Percentiles rank a stretch among this genome's conserved stretches.
phyloP scores from a whole-genome alignment of 2,329 filamentous ascomycete species.

The Dothideomycetidae sp. region DNA sequence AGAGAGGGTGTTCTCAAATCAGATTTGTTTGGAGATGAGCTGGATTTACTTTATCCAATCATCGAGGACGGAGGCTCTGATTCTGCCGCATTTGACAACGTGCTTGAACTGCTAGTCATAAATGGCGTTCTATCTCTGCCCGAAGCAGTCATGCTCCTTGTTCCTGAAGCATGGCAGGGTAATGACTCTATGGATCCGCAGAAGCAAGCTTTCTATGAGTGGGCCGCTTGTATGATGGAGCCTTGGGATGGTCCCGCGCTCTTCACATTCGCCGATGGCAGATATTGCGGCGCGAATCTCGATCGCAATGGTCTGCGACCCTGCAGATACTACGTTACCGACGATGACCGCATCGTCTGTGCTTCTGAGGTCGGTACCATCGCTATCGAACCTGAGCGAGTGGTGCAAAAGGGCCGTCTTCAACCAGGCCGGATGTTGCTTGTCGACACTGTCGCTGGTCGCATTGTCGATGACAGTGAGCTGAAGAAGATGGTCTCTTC shows the following conservation, averaged over 20 bases:
- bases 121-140: constrained; percentile 91
- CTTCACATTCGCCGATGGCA: constrained; percentile 92
- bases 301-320: constrained; percentile 91
- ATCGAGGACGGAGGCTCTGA: constrained; percentile 95
- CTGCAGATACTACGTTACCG: constrained; percentile 92
- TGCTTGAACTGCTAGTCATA: constrained; percentile 82
- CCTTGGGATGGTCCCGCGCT: constrained; percentile 94
- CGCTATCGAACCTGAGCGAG: constrained; percentile 71
- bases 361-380: constrained; percentile 95
- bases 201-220: constrained; percentile 96
- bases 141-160: constrained; percentile 97
- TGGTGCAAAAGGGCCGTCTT: constrained; percentile 84
- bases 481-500: constrained; percentile 78
- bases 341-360: constrained; percentile 93
- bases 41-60: constrained; percentile 82
- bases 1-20: constrained; percentile 92
- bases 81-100: constrained; percentile 94
- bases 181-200: constrained; percentile 83
- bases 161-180: constrained; percentile 94
- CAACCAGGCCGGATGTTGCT: constrained; percentile 93
- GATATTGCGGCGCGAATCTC: constrained; percentile 92
- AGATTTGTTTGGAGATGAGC: constrained; percentile 78
- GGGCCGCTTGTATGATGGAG: constrained; percentile 98
- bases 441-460: constrained; percentile 78
- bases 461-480: constrained; percentile 88